Base-by-base conservation (phyloP, 73 alveolate genomes). In the Tetrahymena thermophila region DNA sequence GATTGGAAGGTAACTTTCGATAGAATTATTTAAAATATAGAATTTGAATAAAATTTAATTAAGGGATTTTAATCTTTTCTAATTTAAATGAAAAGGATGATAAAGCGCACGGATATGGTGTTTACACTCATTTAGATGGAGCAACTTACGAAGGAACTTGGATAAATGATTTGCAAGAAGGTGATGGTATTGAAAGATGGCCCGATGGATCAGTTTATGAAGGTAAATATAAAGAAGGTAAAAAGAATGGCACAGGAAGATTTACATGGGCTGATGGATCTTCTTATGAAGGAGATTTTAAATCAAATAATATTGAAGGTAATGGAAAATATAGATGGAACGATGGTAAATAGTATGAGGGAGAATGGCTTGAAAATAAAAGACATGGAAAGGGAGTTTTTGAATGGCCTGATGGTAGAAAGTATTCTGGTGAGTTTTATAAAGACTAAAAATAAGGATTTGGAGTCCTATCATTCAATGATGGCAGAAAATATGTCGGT, bases 191-290 rank as follows among this genome's bases (percentile, higher is more conserved):
- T 38, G 98, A 97, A 95, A 94, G 83, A 25, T 96, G 97, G 96
- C 96, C 97, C 35, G 98, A 97, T 85, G 98, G 98, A 95, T 85
- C 95, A 93, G 57, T 43, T 85, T 94, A 85, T 94, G 97, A 84
- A 43, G 99, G 99, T 35, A 95, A 85, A 57, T 98, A 98, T 95
- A 93, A 93, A 57, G 94, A 96, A 55, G 99, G 99, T 0, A 97
- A 97, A 95, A 98, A 98, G 94, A 96, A 97, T 25, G 99, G 99
- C 38, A 94, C 93, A 40, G 99, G 99, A 42, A 96, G 96, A 42
- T 98, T 97, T 96, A 57, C 93, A 38, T 98, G 99, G 99, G 96
- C 96, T 19, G 99, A 98, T 95, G 97, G 98, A 94, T 95, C 98
- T 19, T 85, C 96, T 94, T 98, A 97, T 94, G 96, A 97, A 84